A percentile compares a stretch with the other conserved stretches of the same genome.
Conservation (phyloP, 2,329 filamentous ascomycete genomes). For the Neofusicoccum sp. region DNA sequence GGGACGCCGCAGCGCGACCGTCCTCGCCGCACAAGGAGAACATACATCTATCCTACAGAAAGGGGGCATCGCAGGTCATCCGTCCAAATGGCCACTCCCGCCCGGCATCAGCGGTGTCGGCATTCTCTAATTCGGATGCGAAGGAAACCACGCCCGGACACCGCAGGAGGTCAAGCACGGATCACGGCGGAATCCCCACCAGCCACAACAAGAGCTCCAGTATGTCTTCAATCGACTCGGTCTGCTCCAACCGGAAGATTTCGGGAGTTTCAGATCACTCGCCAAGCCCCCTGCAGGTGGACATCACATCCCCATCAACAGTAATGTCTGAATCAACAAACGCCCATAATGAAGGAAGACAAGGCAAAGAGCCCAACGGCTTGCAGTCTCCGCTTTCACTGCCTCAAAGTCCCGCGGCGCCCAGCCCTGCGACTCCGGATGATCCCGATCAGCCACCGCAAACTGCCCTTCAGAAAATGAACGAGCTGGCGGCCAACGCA, state of each 20-base stretch:
- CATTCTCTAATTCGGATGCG: conserved; percentile 13
- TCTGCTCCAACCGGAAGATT: conserved; percentile 10
- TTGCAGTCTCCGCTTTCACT: conserved; percentile 28
- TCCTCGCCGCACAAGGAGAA: conserved; percentile 51
- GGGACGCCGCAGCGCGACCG: conserved; percentile 33
- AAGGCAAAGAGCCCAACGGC: conserved; percentile 8
- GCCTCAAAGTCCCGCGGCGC: conserved; percentile 62
- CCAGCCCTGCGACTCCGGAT: conserved; percentile 33
- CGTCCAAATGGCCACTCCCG: conserved; percentile 38
- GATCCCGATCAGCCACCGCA: conserved; percentile 27
- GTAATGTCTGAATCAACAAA: conserved; percentile 13
- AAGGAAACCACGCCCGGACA: conserved; percentile 11
- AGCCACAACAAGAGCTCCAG: conserved; percentile 45
- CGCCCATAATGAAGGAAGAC: not conserved
- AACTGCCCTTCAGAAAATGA: conserved; percentile 61
- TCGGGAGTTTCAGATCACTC: conserved; percentile 24
- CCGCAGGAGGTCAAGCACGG: conserved; percentile 37
- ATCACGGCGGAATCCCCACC: conserved; percentile 32
- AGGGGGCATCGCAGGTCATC: conserved; percentile 53
- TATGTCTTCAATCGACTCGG: conserved; percentile 50
- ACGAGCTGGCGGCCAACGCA: conserved; percentile 83
- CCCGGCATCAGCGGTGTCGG: conserved; percentile 33
- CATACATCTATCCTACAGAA: conserved; percentile 53
- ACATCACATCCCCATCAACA: conserved; percentile 18
- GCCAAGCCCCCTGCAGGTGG: conserved; percentile 36